Percentiles rank a stretch among this genome's conserved stretches.
Conservation (phyloP, 2,329 filamentous ascomycete genomes). For the Xylaria sp. region DNA sequence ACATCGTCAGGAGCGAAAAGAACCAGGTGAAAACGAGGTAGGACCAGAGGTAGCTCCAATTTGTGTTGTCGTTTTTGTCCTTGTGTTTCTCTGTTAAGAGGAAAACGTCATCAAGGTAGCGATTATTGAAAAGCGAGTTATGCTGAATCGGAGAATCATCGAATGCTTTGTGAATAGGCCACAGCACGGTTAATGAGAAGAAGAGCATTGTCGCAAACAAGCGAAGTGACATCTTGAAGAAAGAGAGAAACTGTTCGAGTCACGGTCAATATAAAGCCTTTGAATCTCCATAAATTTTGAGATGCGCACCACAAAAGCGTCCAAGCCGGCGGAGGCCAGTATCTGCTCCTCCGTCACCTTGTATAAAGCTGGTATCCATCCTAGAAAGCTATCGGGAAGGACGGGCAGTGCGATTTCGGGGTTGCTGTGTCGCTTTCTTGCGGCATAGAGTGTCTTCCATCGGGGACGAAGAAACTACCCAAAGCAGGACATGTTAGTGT, state of each 20-base stretch:
- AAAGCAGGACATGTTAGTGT: conserved; percentile 10
- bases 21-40: conserved; percentile 95
- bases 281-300: conserved; percentile 27
- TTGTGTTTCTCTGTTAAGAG: conserved; percentile 21
- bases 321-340: conserved; percentile 85
- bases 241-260: conserved; percentile 70
- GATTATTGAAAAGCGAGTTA: conserved; percentile 12
- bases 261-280: conserved; percentile 46
- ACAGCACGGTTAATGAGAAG: conserved; percentile 79
- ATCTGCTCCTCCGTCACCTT: conserved; percentile 88
- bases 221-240: conserved; percentile 94
- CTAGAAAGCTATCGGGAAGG: conserved; percentile 83
- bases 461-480: conserved; percentile 78
- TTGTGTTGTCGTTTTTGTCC: conserved; percentile 31
- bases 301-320: conserved; percentile 81
- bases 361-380: conserved; percentile 90
- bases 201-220: conserved; percentile 81
- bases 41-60: conserved; percentile 76
- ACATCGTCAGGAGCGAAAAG: conserved; percentile 82
- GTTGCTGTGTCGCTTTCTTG: conserved; percentile 77
- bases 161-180: conserved; percentile 81
- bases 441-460: conserved; percentile 91
- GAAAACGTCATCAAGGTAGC: conserved; percentile 1
- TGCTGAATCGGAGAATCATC: conserved; percentile 19
- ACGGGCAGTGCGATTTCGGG: conserved; percentile 68